Base-by-base conservation (phyloP, 345 rosid genomes). In the Zanthoxylum bungeanum region DNA sequence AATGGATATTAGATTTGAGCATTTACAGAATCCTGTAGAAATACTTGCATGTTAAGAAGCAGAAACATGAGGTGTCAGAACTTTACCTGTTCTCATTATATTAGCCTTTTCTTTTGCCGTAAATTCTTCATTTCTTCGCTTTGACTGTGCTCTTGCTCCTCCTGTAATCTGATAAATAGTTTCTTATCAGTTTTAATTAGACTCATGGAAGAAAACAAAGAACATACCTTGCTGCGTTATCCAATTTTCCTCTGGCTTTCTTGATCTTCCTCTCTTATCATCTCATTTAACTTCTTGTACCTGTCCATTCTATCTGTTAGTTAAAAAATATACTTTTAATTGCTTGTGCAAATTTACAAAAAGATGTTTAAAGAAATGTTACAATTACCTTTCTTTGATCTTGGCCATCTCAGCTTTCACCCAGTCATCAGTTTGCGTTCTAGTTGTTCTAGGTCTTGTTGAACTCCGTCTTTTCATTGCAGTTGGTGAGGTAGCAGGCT, bases 31-130 rank as follows among this genome's bases (percentile, higher is more conserved):
- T n/a, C n/a, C 21, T 64, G 40, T 8, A 63, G 63, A 21, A 55
- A 50, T 61, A 36, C 30, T 16, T 60, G 40, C 46, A 65, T 31
- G 74, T 70, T 77, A 72, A 83, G 76, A 77, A 86, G 77, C 89
- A 90, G 81, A 84, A 82, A 69, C 97, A 91, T 49, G 81, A 3
- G 42, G 49, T 3, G 42, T n/a, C 72, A 0, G 95, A 67, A 69
- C 36, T 69, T 66, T 64, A 71, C 93, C 92, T 68, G 66, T 64
- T 79, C 93, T 83, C 78, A 85, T 77, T 51, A 28, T 80, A 70
- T 91, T 75, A 58, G 94, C 96, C 77, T 93, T 91, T 66, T 79
- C 82, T 82, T 79, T 85, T 58, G 79, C 88, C 81, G 84, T 82
- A 11, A 73, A 30, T 84, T 85, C 95, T 66, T 87, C 86, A 1